phyloP scores from a whole-genome alignment of 306 rosid genomes.

The Castanospermum australe region DNA sequence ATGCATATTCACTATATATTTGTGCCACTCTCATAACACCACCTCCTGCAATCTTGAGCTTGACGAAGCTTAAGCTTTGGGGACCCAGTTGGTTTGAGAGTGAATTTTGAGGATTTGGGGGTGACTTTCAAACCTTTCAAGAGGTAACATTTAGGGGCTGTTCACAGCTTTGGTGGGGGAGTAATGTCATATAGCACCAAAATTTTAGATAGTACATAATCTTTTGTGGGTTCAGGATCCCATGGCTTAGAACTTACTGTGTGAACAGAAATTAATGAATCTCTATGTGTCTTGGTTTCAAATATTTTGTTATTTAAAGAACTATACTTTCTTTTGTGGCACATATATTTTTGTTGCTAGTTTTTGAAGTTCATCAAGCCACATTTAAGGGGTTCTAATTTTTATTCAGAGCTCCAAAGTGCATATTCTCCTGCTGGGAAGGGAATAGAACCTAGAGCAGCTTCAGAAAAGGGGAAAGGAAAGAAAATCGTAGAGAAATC shows the following conservation, averaged over 20 bases:
- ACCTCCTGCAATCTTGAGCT: neutral
- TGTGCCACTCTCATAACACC: constrained; percentile 2
- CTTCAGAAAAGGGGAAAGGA: constrained; percentile 5
- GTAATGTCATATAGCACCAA: neutral
- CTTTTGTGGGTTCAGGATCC: neutral
- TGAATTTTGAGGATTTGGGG: constrained; percentile 13
- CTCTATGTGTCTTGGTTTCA: no score
- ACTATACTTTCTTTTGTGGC: neutral
- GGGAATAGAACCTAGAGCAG: constrained; percentile 12
- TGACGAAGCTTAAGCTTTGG: no score
- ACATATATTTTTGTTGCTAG: neutral
- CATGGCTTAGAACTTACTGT: no score
- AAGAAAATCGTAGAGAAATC: constrained; percentile 43
- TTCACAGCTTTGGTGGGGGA: neutral
- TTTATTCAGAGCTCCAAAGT: constrained; percentile 7
- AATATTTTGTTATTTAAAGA: neutral
- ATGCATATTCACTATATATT: no score
- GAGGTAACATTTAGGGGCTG: neutral
- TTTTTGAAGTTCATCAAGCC: neutral
- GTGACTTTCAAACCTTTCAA: neutral
- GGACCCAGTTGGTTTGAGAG: neutral
- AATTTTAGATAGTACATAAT: neutral
- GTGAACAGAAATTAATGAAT: no score
- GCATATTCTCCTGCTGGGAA: neutral
- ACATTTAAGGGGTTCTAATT: neutral